Evolutionary conservation across 225 moss, liverwort and hornwort genomes (phyloP), one percentile per base, ranked within the genome.

Genomic region (Sphagnum contortum): DNA sequence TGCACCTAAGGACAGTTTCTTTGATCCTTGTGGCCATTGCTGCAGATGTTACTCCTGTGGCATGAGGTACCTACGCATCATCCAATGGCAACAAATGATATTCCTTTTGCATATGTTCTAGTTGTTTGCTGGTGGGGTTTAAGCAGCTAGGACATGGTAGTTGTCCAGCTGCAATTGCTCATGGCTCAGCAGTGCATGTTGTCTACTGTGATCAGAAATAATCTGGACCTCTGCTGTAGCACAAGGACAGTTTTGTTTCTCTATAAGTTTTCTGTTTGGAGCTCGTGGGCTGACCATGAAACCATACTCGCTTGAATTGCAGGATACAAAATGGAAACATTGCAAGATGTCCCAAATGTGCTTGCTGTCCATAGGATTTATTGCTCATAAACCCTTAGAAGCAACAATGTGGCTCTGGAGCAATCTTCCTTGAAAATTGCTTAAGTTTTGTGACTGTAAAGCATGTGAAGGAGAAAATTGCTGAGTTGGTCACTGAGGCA

Each of bases 1-100:
- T 72, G 83, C 85, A 9, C 81, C 73, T 3, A 94, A 89, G 72
- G 80, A 89, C 72, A 77, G 89, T 61, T 89, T 94, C 56, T 86
- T 94, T 12, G 85, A 89, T 64, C 94, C 91, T 59, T 94, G 94
- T 71, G 94, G 94, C 49, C 94, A 94, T 69, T 81, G 87, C 50
- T 85, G 89, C 68, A 91, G 91, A 50, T 94, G 94, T 68, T 86
- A 80, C 70, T 59, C 80, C 3, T 94, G 94, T 74, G 94, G 89
- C 54, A 61, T 76, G 58, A 88, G 85, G 94, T 94, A 67, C 10
- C 11, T 12, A 13, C 45, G 12, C 10, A 10, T 53, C 8, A 53
- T 10, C 0, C 29, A 55, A 14, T 4, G n/a, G n/a, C 48, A 56
- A 45, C 54, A 52, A 47, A 7, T 12, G 45, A 29, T 9, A 29